Evolutionary conservation across 2,329 filamentous ascomycete species (phyloP).

Genomic region (Teratosphaeria destructans): DNA sequence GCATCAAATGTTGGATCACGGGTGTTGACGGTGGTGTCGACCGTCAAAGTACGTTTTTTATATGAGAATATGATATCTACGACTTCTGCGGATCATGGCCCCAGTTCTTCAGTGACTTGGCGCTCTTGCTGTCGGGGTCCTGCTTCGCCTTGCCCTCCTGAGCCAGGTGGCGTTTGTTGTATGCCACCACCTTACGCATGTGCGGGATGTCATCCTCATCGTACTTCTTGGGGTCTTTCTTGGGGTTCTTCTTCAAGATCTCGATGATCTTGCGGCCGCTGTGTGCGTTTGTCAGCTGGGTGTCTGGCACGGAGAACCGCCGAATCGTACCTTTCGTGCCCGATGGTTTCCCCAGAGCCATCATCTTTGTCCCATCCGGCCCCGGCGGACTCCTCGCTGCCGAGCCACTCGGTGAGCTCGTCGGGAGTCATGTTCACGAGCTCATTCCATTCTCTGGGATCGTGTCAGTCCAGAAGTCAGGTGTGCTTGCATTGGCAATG

Average conservation of each 20-base stretch:
- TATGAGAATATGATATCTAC: neutral
- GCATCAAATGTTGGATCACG: neutral
- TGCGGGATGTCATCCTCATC: conserved; percentile 45
- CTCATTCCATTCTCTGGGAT: conserved; percentile 50
- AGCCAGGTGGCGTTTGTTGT: conserved; percentile 56
- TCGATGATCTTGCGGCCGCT: conserved; percentile 54
- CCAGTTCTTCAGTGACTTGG: conserved; percentile 46
- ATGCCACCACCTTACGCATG: conserved; percentile 45
- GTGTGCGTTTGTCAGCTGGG: neutral
- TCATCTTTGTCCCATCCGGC: conserved; percentile 52
- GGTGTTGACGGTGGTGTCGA: neutral
- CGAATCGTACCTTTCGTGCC: conserved; percentile 44
- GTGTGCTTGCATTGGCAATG: neutral
- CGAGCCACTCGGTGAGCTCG: conserved; percentile 53
- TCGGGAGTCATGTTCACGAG: conserved; percentile 55
- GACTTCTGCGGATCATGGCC: conserved; percentile 23
- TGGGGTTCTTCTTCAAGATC: conserved; percentile 52
- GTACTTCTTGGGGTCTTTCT: conserved; percentile 47
- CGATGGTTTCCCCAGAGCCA: conserved; percentile 50
- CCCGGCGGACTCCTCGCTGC: conserved; percentile 45
- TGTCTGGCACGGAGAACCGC: neutral
- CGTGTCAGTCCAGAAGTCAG: neutral
- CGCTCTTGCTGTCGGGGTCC: conserved; percentile 42
- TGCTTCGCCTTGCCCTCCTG: conserved; percentile 51
- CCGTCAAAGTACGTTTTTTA: neutral